A percentile compares a stretch with the other conserved stretches of the same genome.
Evolutionary conservation across 192 early-diverging fungal genomes (phyloP).

Genomic region (Podila epigama): DNA sequence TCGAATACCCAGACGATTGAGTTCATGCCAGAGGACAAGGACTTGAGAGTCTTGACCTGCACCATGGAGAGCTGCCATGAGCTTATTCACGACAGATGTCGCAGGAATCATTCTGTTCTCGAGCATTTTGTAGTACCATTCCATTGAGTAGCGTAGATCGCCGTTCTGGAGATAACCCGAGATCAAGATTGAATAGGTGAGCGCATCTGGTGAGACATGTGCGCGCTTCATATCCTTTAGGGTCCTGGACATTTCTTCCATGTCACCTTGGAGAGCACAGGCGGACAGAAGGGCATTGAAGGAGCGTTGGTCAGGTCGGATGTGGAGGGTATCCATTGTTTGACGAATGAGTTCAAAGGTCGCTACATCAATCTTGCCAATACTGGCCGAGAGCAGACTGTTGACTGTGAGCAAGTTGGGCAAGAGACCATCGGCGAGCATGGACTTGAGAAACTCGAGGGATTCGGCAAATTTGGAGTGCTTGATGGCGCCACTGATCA

Average conservation of each 20-base stretch:
- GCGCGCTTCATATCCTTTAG: conserved; percentile 31
- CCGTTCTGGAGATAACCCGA: conserved; percentile 45
- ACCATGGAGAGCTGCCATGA: conserved; percentile 41
- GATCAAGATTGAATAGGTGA: conserved; percentile 43
- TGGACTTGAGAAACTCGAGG: conserved; percentile 26
- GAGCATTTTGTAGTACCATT: conserved; percentile 46
- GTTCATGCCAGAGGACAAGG: conserved; percentile 24
- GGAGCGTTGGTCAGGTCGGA: conserved; percentile 31
- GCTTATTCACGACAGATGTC: conserved; percentile 24
- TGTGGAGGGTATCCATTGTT: conserved; percentile 22
- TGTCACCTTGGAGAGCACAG: conserved; percentile 32
- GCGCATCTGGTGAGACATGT: conserved; percentile 13
- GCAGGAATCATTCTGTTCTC: conserved; percentile 15
- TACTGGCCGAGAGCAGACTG: conserved; percentile 29
- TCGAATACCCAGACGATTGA: conserved; percentile 1
- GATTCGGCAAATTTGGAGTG: conserved; percentile 26
- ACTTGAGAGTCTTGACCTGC: conserved; percentile 35
- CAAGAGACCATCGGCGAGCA: conserved; percentile 32
- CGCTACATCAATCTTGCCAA: conserved; percentile 25
- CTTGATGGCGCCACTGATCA: conserved; percentile 24
- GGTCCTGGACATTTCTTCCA: conserved; percentile 20
- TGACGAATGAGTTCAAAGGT: conserved; percentile 20
- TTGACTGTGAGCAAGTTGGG: conserved; percentile 42
- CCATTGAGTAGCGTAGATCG: conserved; percentile 37
- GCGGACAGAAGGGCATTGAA: conserved; percentile 40